These are phyloP conservation scores for Allantophomopsis lycopodina DNA, from an alignment of 2,329 filamentous ascomycete genomes.

Conservation along the genomic window DNA sequence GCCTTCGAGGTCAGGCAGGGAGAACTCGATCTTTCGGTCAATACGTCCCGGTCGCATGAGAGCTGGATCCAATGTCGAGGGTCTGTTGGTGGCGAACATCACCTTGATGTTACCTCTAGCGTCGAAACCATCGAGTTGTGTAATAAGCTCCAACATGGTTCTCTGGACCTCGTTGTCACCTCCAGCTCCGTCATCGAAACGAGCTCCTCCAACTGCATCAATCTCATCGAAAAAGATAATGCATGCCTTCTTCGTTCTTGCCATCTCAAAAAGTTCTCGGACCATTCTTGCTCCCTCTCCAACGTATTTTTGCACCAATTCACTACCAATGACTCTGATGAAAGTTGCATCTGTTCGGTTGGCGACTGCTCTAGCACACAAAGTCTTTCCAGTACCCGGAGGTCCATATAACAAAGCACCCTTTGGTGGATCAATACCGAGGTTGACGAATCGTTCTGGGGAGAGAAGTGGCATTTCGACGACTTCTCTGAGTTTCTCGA, in stretches of 20 bases:
- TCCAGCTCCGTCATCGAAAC: conserved; percentile 92
- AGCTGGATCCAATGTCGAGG: conserved; percentile 89
- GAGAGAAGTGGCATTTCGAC: conserved; percentile 97
- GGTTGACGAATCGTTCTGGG: conserved; percentile 91
- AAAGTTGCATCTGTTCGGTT: conserved; percentile 98
- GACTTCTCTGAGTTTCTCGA: conserved; percentile 96
- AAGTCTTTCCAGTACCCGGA: conserved; percentile 96
- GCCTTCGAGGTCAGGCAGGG: conserved; percentile 89
- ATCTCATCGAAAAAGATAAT: conserved; percentile 99
- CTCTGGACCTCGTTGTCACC: conserved; percentile 96
- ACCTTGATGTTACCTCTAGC: conserved; percentile 97
- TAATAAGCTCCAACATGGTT: conserved; percentile 97
- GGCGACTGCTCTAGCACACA: conserved; percentile 91
- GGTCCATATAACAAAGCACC: conserved; percentile 93
- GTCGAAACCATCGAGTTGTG: conserved; percentile 92
- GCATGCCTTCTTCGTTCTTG: conserved; percentile 96
- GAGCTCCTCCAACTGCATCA: conserved; percentile 86
- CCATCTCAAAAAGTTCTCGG: conserved; percentile 97
- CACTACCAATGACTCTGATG: conserved; percentile 95
- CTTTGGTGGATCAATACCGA: conserved; percentile 98
- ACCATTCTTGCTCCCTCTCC: conserved; percentile 98
- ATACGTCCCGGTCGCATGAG: conserved; percentile 96
- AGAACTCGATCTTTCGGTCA: conserved; percentile 98
- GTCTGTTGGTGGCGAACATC: conserved; percentile 97
- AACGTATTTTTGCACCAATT: conserved; percentile 97